A percentile compares a stretch with the other conserved stretches of the same genome.
These are phyloP conservation scores for Picochlorum sp. DNA, from an alignment of 139 green algal genomes.

Conservation along the genomic window DNA sequence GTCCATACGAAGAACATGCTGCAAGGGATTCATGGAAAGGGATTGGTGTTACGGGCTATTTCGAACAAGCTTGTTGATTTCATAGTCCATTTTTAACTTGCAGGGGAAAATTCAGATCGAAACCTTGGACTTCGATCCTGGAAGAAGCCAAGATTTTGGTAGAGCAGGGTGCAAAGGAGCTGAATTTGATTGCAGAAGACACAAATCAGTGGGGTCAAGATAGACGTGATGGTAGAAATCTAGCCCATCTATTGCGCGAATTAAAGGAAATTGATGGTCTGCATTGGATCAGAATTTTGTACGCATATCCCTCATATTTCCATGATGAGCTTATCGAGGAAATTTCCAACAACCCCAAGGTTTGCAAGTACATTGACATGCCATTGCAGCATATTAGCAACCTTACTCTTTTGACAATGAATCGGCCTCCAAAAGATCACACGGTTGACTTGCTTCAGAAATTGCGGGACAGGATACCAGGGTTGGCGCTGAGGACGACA, in stretches of 20 bases:
- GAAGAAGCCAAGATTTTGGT: slow-evolving; percentile 64
- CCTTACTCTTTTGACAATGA: slow-evolving; percentile 76
- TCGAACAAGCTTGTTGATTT: too few species aligned
- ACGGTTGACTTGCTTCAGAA: slow-evolving; percentile 55
- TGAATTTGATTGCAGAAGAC: slow-evolving; percentile 80
- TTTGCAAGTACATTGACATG: slow-evolving; percentile 94
- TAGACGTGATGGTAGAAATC: slow-evolving; percentile 41
- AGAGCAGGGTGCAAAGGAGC: slow-evolving; percentile 57
- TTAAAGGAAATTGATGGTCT: slow-evolving; percentile 59
- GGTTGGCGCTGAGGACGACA: slow-evolving; percentile 74
- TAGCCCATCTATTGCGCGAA: slow-evolving; percentile 65
- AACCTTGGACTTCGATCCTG: slow-evolving; percentile 55
- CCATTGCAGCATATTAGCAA: slow-evolving; percentile 87
- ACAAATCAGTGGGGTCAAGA: slow-evolving; percentile 83
- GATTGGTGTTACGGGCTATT: too few species aligned
- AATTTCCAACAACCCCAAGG: slow-evolving; percentile 75
- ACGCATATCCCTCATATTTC: slow-evolving; percentile 76
- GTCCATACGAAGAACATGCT: too few species aligned
- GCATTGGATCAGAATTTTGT: slow-evolving; percentile 80
- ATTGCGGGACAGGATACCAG: slow-evolving; percentile 62
- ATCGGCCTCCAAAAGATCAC: slow-evolving; percentile 61
- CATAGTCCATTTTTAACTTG: neutral
- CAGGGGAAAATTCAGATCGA: slow-evolving; percentile 79
- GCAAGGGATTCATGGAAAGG: too few species aligned
- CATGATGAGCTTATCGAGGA: slow-evolving; percentile 69